Base-by-base conservation (phyloP, 108 stramenopile genomes). In the Skeletonema potamos region DNA sequence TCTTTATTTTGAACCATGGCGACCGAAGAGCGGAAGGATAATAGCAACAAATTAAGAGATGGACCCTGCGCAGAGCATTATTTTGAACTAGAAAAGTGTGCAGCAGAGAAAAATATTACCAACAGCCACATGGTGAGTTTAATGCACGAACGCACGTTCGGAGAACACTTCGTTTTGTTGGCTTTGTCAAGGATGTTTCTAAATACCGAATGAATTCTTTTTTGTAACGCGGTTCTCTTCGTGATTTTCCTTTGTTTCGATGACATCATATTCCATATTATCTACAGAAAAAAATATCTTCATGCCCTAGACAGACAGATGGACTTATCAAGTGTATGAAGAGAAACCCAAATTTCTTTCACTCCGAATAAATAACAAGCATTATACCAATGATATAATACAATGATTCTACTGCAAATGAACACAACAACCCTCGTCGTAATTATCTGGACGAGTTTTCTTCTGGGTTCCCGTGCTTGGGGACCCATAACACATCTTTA, bases 41-140 rank as follows among this genome's bases (percentile, higher is more conserved):
- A 15, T 22, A 62, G 41, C 27, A 59, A 74, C 60, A 76, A 76
- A 68, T 30, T 76, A 28, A 59, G 64, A 30, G 32, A 76, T 55
- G 74, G 74, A 0, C 74, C 74, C 9, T 76, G 74, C 18, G 59
- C 74, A 3, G 55, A 65, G 58, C 57, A 18, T 34, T 76, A 76
- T 13, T n/a, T 63, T 30, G 61, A 76, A 29, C 62, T 76, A 60
- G 74, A 76, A 43, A 39, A 54, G 36, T 76, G 74, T 46, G 74
- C 74, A 7, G 29, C 39, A 22, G 62, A 68, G 28, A 76, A 68
- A 41, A 66, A 68, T 12, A 67, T 63, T 51, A 51, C 48, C 22
- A 66, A 48, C 27, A 61, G 54, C 29, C 74, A 68, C 68, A 48
- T 51, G 33, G 74, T 76, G 44, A 76, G 74, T 64, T 29, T 22